Base-by-base conservation (phyloP, 352 stramenopile genomes). In the Globisporangium recalcitrans region DNA sequence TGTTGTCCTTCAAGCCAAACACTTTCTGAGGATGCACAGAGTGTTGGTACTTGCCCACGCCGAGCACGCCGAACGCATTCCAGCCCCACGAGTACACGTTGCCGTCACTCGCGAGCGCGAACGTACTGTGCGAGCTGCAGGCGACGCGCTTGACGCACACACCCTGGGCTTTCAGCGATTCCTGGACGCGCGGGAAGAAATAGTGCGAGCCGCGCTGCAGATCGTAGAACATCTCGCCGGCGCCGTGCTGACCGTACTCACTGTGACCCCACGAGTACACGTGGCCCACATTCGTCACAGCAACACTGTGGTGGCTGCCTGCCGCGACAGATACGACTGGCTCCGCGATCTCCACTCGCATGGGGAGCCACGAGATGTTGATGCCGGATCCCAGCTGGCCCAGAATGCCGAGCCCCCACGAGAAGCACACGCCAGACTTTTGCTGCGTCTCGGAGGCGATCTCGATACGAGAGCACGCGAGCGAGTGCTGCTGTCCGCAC, bases 1-100 rank as follows among this genome's bases (percentile, higher is more conserved):
- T 65, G 44, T 85, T 83, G 58, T 90, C 77, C 54, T 78, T 84
- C 4, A 93, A 62, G 0, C 78, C 75, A 48, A 82, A 77, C 13
- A 93, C 52, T 16, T 69, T 68, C 51, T 91, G 80, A 3, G 84
- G 84, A n/a, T 86, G 64, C 53, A 86, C 83, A 4, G 80, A 85
- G 64, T 82, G 70, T 63, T 88, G 80, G 62, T 85, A 84, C 69
- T 90, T 89, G 64, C 84, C 84, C 46, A 87, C 81, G 31, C 84
- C 84, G 4, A 93, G 69, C 13, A 90, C 70, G 10, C 84, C 84
- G 21, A 91, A 93, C 1, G 80, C 78, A 49, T 93, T 93, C 84
- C 84, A 93, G 9, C 89, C 89, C 86, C 87, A 97, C n/a, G 84
- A 90, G 66, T 87, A 92, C 29, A 95, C 72, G 3, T 56, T 72